phyloP scores from a whole-genome alignment of 148 eudicot species.

The Simmondsia chinensis region DNA sequence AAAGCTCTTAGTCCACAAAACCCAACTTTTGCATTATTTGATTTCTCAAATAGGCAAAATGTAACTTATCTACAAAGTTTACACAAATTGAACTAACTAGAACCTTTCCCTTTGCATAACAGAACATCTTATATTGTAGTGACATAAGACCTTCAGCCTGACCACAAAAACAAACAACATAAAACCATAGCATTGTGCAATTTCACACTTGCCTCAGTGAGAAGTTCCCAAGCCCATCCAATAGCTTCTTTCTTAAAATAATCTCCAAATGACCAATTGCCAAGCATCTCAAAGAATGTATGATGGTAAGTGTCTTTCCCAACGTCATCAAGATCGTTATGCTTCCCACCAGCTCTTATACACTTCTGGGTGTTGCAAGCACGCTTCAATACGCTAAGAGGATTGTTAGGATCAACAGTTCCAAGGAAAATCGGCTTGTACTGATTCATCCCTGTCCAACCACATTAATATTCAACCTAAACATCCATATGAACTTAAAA shows the following conservation, averaged over 20 bases:
- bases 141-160: no score
- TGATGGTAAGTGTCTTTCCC: conserved; percentile 98
- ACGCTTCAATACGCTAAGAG: conserved; percentile 65
- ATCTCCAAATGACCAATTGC: conserved; percentile 98
- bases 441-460: conserved; percentile 83
- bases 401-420: conserved; percentile 76
- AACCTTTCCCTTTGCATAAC: no score
- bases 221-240: conserved; percentile 92
- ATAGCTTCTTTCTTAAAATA: conserved; percentile 90
- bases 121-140: no score
- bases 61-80: no score
- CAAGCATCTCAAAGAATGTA: conserved; percentile 98
- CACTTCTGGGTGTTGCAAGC: conserved; percentile 99
- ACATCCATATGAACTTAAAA: no score
- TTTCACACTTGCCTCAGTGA: conserved; percentile 51
- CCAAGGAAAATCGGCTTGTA: conserved; percentile 94
- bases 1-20: no score
- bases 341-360: conserved; percentile 96
- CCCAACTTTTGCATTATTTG: no score
- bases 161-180: no score
- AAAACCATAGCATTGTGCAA: no score
- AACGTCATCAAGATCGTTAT: conserved; percentile 97
- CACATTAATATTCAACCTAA: background rate
- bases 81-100: no score
- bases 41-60: no score